Conservation (phyloP, 1,139 yeast species). For the Zygotorulaspora mrakii region DNA sequence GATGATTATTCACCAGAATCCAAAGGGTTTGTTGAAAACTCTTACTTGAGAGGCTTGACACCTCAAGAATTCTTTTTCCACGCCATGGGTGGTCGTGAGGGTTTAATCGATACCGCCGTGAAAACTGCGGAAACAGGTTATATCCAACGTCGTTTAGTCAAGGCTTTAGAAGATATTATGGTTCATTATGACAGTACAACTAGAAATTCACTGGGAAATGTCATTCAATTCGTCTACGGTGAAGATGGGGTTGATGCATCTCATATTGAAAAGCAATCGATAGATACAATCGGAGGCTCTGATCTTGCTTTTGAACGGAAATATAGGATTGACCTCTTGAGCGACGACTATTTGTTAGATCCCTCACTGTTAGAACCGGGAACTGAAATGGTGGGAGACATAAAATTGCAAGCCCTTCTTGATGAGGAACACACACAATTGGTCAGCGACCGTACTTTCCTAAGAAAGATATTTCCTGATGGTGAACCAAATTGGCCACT, state of each 20-base stretch:
- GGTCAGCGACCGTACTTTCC: constrained; percentile 66
- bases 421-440: constrained; percentile 85
- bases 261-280: constrained; percentile 94
- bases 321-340: constrained; percentile 84
- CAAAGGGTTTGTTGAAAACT: constrained; percentile 95
- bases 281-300: constrained; percentile 94
- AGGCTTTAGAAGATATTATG: constrained; percentile 98
- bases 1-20: constrained; percentile 98
- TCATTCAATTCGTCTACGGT: constrained; percentile 94
- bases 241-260: constrained; percentile 99
- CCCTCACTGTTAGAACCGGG: constrained; percentile 83
- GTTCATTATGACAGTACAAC: constrained; percentile 99
- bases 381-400: constrained; percentile 85
- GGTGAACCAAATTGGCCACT: constrained; percentile 98
- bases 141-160: constrained; percentile 97
- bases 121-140: constrained; percentile 99
- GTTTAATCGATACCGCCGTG: constrained; percentile 98
- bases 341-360: constrained; percentile 57
- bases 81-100: constrained; percentile 99
- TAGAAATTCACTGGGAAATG: constrained; percentile 93
- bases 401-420: constrained; percentile 70
- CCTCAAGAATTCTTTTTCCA: constrained; percentile 99
- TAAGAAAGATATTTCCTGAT: constrained; percentile 81
- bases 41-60: constrained; percentile 93
- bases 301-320: constrained; percentile 77